A percentile compares a stretch with the other conserved stretches of the same genome.
Evolutionary conservation across 495 filamentous ascomycete species (phyloP).

Genomic region (Penicillium longicatenatum): DNA sequence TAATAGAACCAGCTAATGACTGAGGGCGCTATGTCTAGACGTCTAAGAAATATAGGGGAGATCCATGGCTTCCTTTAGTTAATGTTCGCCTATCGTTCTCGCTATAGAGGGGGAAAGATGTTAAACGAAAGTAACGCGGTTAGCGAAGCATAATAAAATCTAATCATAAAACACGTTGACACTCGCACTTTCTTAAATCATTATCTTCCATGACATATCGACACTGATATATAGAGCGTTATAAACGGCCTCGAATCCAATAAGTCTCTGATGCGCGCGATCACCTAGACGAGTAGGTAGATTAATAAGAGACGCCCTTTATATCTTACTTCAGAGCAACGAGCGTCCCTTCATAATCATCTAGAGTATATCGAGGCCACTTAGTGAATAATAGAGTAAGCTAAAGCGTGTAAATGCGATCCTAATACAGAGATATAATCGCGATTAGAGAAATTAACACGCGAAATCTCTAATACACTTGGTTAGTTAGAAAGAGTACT

Average conservation of each 20-base stretch:
- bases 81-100: constrained; percentile 23
- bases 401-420: constrained; percentile 5
- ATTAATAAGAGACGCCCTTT: constrained; percentile 36
- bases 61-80: constrained; percentile 25
- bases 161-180: constrained; percentile 39
- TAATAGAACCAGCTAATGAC: constrained; percentile 22
- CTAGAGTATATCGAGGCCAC: constrained; percentile 12
- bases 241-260: constrained; percentile 32
- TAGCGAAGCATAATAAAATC: constrained; percentile 40
- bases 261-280: constrained; percentile 30
- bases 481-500: constrained; percentile 17
- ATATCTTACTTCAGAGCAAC: constrained; percentile 29
- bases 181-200: constrained; percentile 37
- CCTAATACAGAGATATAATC: constrained; percentile 5
- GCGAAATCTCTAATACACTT: constrained; percentile 20
- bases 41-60: constrained; percentile 25
- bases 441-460: constrained; percentile 15
- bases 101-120: constrained; percentile 25
- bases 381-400: constrained; percentile 5
- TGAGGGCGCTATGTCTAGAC: constrained; percentile 17
- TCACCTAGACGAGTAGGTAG: constrained; percentile 37
- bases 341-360: constrained; percentile 29
- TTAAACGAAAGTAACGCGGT: constrained; percentile 25
- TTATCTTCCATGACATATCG: constrained; percentile 36
- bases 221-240: constrained; percentile 34